Percentiles rank a stretch among this genome's conserved stretches.
Evolutionary conservation across 345 rosid species (phyloP).

Genomic region (Salix viminalis): DNA sequence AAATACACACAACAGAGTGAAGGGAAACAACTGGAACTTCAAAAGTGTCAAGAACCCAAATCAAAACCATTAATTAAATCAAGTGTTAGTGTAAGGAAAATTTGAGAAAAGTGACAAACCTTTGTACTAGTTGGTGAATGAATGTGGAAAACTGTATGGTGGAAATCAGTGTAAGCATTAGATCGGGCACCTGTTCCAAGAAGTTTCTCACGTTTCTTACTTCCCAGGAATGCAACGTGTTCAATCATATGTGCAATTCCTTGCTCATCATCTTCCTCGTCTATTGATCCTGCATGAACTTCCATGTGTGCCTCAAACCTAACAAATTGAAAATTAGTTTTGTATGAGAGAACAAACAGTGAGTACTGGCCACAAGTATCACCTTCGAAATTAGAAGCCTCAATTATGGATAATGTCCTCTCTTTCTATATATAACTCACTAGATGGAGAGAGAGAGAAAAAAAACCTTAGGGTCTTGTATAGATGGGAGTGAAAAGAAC

Average conservation of each 20-base stretch:
- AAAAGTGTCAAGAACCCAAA: not conserved
- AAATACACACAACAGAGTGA: not conserved
- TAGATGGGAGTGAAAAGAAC: not conserved
- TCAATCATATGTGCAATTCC: conserved; percentile 99
- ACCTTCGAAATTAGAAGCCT: not conserved
- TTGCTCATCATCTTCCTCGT: conserved; percentile 98
- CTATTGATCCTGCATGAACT: conserved; percentile 96
- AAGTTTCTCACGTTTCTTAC: conserved; percentile 97
- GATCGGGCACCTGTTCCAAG: conserved; percentile 98
- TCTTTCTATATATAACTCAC: not conserved
- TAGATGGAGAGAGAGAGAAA: not conserved
- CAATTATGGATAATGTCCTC: not conserved
- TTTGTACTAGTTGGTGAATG: conserved; percentile 88
- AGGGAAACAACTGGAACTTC: not conserved
- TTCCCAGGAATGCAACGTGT: conserved; percentile 97
- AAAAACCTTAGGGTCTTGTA: not conserved
- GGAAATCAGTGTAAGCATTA: conserved; percentile 99
- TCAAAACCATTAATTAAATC: not conserved
- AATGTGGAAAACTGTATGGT: conserved; percentile 97
- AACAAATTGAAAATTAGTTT: conserved; percentile 22
- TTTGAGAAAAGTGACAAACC: conserved; percentile 42
- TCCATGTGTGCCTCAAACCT: conserved; percentile 99
- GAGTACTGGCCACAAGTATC: not conserved
- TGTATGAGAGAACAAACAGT: not conserved
- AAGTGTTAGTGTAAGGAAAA: not conserved